Conservation (phyloP, 2,329 filamentous ascomycete genomes). For the Lasiodiplodia hormozganensis region DNA sequence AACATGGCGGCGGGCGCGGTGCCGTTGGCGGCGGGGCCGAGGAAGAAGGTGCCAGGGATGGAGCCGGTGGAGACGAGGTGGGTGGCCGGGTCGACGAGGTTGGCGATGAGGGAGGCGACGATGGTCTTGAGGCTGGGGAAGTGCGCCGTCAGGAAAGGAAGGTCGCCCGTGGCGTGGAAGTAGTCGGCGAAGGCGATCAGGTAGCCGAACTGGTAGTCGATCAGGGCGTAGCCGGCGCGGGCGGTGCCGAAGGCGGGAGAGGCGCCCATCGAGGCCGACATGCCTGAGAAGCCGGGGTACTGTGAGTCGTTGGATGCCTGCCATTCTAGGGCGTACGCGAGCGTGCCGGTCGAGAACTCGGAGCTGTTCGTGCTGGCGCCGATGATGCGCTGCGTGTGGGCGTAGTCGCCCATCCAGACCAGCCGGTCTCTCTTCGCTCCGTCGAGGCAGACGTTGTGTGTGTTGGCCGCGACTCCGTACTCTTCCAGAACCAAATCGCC, state of each 20-base stretch:
- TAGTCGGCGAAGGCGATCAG: conserved; percentile 39
- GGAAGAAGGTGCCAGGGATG: conserved; percentile 34
- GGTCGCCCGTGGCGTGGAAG: conserved; percentile 37
- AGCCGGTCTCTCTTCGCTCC: conserved; percentile 52
- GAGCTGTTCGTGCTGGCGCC: conserved; percentile 44
- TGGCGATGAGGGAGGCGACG: conserved; percentile 35
- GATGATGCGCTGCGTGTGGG: conserved; percentile 50
- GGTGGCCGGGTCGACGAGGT: conserved; percentile 34
- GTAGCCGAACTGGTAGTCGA: conserved; percentile 44
- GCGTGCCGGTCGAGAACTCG: conserved; percentile 46
- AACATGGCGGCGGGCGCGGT: conserved; percentile 38
- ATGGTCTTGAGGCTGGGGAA: conserved; percentile 39
- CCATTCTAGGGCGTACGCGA: conserved; percentile 42
- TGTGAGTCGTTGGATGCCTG: conserved; percentile 31
- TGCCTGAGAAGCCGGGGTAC: conserved; percentile 32
- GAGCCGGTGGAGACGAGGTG: conserved; percentile 34
- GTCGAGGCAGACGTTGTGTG: conserved; percentile 49
- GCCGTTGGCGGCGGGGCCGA: conserved; percentile 40
- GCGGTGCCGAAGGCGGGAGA: conserved; percentile 27
- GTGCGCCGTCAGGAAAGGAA: conserved; percentile 31
- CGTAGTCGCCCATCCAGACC: conserved; percentile 53
- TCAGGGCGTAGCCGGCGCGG: conserved; percentile 30
- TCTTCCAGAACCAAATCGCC: conserved; percentile 42
- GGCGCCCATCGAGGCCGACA: conserved; percentile 29
- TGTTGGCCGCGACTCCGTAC: conserved; percentile 46